A percentile compares a stretch with the other conserved stretches of the same genome.
phyloP scores from a whole-genome alignment of 345 rosid genomes.

The Gossypium turneri region DNA sequence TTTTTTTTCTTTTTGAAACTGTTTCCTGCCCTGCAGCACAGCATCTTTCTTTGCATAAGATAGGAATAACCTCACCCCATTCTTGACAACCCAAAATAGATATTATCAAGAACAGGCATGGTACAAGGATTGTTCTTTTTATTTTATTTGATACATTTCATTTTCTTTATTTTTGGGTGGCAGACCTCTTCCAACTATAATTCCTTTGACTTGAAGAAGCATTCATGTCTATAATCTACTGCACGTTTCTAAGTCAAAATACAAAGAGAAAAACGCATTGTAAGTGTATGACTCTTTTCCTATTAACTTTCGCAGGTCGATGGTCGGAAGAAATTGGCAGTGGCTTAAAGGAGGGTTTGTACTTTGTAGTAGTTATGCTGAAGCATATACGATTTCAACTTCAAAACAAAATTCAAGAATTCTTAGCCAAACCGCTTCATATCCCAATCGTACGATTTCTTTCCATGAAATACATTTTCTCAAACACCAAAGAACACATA shows the following conservation, averaged over 20 bases:
- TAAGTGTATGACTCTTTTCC: background rate
- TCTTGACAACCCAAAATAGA: conserved; percentile 23
- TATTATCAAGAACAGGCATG: conserved; percentile 41
- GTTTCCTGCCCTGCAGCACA: conserved; percentile 39
- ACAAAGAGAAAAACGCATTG: background rate
- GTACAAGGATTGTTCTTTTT: background rate
- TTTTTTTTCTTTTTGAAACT: background rate
- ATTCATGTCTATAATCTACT: background rate
- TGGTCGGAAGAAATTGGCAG: background rate
- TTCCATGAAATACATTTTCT: background rate
- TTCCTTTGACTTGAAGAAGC: background rate
- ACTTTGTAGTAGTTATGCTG: background rate
- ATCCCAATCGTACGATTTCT: background rate
- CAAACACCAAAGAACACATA: background rate
- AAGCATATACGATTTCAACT: background rate
- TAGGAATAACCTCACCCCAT: conserved; percentile 76
- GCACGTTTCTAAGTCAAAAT: background rate
- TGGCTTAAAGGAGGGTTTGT: background rate
- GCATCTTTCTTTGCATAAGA: conserved; percentile 74
- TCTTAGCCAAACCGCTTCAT: background rate
- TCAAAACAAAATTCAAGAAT: background rate
- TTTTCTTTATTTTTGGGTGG: background rate
- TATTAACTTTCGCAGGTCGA: background rate
- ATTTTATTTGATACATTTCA: background rate
- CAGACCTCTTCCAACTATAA: background rate